Base-by-base conservation (phyloP, 495 filamentous ascomycete species). In the Penicillium bovifimosum region DNA sequence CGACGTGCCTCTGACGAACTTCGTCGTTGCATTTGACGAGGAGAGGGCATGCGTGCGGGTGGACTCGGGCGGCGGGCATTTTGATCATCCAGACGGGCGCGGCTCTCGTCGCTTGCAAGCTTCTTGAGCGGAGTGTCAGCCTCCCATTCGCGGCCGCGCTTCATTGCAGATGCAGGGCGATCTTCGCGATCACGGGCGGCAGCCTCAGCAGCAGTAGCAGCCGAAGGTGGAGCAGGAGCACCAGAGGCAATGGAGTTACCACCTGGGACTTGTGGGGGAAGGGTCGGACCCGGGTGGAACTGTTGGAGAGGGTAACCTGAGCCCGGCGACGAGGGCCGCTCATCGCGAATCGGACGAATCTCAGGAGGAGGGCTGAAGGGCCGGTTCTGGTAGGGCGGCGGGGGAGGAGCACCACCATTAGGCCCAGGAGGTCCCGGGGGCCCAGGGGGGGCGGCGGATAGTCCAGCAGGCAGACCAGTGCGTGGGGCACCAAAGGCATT, bases 111-210 rank as follows among this genome's bases (percentile, higher is more conserved):
- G 26, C 82, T 95, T 5, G 90, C 83, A 38, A 84, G 83, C 74
- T 96, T 96, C 71, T 96, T 96, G 39, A 66, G 68, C 14, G 82
- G 72, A 1, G 78, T 76, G 16, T 95, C 91, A n/a, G 58, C 36
- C 48, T 96, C 93, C 88, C 93, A 95, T 60, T 97, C 93, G 34
- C 90, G 83, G 57, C 79, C 75, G 52, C 93, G 80, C 78, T 98
- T 98, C 50, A 89, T 82, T 1, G 85, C 86, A 35, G 85, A 86
- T 7, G 84, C 78, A 17, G 87, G 81, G 33, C 92, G 87, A 39
- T 93, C 82, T 38, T 96, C 90, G 24, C 91, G 80, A 41, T 96
- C 90, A 54, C 88, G 84, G 41, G 85, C 81, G 31, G 86, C 88
- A 31, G 86, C 88, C 58, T 87, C 85, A 49, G 88, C 83, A 47